A percentile compares a stretch with the other conserved stretches of the same genome.
phyloP scores from a whole-genome alignment of 2,329 filamentous ascomycete species.

The Cryphonectria nitschkei region DNA sequence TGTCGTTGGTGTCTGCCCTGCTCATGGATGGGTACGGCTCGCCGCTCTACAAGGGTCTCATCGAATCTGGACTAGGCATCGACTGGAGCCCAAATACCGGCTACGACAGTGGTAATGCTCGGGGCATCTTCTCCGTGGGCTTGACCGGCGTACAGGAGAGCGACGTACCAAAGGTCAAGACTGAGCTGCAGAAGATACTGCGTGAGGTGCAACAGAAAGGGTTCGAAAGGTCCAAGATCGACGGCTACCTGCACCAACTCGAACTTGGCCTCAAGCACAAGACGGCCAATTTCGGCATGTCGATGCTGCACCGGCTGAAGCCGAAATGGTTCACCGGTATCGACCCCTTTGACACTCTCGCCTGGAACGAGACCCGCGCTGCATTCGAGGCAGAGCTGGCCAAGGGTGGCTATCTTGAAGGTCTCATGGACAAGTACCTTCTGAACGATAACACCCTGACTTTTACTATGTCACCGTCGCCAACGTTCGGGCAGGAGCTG shows the following conservation, averaged over 20 bases:
- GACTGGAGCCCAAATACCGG: slow-evolving; percentile 96
- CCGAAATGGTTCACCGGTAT: slow-evolving; percentile 95
- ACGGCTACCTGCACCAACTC: slow-evolving; percentile 90
- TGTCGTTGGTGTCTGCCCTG: slow-evolving; percentile 80
- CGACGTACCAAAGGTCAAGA: slow-evolving; percentile 77
- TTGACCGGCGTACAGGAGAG: slow-evolving; percentile 85
- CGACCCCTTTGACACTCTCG: slow-evolving; percentile 86
- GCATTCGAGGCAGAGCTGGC: slow-evolving; percentile 79
- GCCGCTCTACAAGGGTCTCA: slow-evolving; percentile 83
- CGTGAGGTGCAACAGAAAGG: slow-evolving; percentile 72
- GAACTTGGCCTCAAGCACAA: slow-evolving; percentile 96
- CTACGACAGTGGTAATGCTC: slow-evolving; percentile 77
- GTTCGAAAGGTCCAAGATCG: slow-evolving; percentile 88
- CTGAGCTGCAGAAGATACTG: slow-evolving; percentile 73
- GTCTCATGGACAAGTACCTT: slow-evolving; percentile 85
- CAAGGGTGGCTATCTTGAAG: slow-evolving; percentile 79
- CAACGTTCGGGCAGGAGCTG: slow-evolving; percentile 73
- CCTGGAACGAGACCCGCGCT: slow-evolving; percentile 87
- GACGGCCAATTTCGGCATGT: slow-evolving; percentile 92
- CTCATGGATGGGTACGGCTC: slow-evolving; percentile 95
- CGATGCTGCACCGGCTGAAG: slow-evolving; percentile 84
- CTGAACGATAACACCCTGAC: slow-evolving; percentile 84
- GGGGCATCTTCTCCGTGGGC: slow-evolving; percentile 86
- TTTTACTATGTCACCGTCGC: slow-evolving; percentile 91
- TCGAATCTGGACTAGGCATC: slow-evolving; percentile 87